phyloP scores from a whole-genome alignment of 2,329 filamentous ascomycete genomes.

The Claviceps sp. region DNA sequence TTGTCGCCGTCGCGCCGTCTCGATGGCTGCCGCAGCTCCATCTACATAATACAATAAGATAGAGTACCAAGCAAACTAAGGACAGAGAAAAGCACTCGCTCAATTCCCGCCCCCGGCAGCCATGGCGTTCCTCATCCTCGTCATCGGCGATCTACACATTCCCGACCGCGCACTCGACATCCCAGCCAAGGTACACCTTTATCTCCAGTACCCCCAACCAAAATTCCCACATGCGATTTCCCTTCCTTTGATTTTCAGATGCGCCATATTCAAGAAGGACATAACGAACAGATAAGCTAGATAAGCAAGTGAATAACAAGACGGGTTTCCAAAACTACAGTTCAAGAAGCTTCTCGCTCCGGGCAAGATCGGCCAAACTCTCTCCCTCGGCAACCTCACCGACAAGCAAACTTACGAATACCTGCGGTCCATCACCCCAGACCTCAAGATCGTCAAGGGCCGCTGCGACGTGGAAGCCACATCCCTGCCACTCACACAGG shows the following conservation, averaged over 20 bases:
- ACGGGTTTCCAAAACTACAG: slow-evolving; percentile 26
- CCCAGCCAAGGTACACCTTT: slow-evolving; percentile 60
- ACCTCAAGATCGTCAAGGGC: slow-evolving; percentile 57
- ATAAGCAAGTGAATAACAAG: neutral
- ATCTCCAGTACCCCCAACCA: slow-evolving; percentile 5
- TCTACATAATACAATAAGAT: neutral
- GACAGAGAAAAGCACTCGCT: neutral
- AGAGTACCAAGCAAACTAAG: too few species aligned
- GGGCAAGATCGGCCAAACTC: slow-evolving; percentile 70
- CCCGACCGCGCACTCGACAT: slow-evolving; percentile 86
- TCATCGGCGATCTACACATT: slow-evolving; percentile 88
- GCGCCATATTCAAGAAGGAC: neutral
- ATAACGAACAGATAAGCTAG: neutral
- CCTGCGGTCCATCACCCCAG: slow-evolving; percentile 59
- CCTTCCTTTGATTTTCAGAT: neutral
- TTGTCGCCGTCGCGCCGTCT: too few species aligned
- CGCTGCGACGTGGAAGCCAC: slow-evolving; percentile 54
- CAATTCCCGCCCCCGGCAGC: slow-evolving; percentile 12
- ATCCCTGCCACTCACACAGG: slow-evolving; percentile 49
- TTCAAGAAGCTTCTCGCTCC: slow-evolving; percentile 77
- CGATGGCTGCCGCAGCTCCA: too few species aligned
- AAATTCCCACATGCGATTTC: neutral
- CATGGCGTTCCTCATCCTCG: slow-evolving; percentile 81
- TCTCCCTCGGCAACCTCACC: slow-evolving; percentile 69
- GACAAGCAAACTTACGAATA: slow-evolving; percentile 72